phyloP scores from a whole-genome alignment of 139 green algal species.

The Prasinococcaceae sp. region DNA sequence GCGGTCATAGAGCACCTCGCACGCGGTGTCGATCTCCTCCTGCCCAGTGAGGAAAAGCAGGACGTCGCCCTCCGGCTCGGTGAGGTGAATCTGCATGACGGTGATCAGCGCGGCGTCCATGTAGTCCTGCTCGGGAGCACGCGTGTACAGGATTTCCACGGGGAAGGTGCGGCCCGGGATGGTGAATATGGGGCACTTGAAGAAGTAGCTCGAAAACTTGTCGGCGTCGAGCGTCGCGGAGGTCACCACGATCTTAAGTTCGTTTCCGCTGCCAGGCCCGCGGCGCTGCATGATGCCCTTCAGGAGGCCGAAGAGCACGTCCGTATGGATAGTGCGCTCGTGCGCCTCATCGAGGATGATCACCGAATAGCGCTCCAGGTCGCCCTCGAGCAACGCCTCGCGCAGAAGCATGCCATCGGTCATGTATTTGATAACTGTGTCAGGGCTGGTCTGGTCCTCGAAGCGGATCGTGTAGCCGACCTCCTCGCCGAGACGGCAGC shows the following conservation, averaged over 20 bases:
- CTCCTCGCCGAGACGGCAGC: conserved; percentile 38
- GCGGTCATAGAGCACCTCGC: conserved; percentile 73
- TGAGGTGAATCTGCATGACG: conserved; percentile 87
- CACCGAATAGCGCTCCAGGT: conserved; percentile 55
- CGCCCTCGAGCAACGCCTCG: conserved; percentile 75
- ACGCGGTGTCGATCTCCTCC: conserved; percentile 65
- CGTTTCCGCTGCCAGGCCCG: conserved; percentile 14
- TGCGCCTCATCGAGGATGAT: conserved; percentile 96
- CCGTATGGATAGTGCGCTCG: conserved; percentile 92
- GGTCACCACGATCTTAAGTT: conserved; percentile 65
- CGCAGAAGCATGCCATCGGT: conserved; percentile 93
- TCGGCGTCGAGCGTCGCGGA: conserved; percentile 88
- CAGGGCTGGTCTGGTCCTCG: conserved; percentile 74
- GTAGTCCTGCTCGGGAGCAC: conserved; percentile 76
- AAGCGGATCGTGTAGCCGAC: conserved; percentile 97
- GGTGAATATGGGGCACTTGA: conserved; percentile 77
- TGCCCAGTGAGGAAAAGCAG: conserved; percentile 74
- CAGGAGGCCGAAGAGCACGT: conserved; percentile 95
- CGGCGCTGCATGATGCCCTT: conserved; percentile 47
- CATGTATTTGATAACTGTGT: conserved; percentile 96
- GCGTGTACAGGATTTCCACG: conserved; percentile 65
- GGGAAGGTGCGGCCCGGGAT: conserved; percentile 71
- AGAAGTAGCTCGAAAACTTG: conserved; percentile 92
- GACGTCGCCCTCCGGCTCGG: conserved; percentile 67
- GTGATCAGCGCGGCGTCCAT: conserved; percentile 88